Percentiles rank a stretch among this genome's conserved stretches.
Conservation (phyloP, 1,284 basidiomycete species). For the Ganoderma lucidum region DNA sequence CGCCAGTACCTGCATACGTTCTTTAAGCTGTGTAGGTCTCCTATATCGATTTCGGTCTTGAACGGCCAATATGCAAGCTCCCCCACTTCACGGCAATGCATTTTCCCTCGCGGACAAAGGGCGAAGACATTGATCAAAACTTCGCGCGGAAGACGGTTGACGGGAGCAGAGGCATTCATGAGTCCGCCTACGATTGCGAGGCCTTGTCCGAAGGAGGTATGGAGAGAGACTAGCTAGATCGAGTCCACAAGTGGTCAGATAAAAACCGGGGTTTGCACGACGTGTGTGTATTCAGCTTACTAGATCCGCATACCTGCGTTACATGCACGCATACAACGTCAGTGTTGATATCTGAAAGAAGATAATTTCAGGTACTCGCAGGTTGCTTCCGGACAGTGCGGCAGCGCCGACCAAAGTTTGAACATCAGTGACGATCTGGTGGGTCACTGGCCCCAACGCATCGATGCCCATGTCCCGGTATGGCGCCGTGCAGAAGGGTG, state of each 20-base stretch:
- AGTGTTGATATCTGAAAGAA: too few relatives aligned
- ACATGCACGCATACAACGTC: too few relatives aligned
- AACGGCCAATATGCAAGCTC: not conserved
- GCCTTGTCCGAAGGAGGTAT: not conserved
- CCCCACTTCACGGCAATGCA: not conserved
- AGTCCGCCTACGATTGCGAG: not conserved
- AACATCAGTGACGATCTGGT: not conserved
- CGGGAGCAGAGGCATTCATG: not conserved
- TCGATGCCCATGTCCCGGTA: not conserved
- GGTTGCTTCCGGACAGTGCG: too few relatives aligned
- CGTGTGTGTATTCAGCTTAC: too few relatives aligned
- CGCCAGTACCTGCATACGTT: constrained; percentile 5
- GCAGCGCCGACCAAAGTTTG: not conserved
- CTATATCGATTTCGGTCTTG: not conserved
- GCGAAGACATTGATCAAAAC: not conserved
- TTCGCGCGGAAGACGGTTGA: not conserved
- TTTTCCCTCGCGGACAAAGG: not conserved
- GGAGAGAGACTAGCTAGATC: not conserved
- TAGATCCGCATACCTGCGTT: too few relatives aligned
- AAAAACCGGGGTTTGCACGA: too few relatives aligned
- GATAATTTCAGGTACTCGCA: too few relatives aligned
- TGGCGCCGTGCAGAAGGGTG: not conserved
- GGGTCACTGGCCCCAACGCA: not conserved
- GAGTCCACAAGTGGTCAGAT: too few relatives aligned
- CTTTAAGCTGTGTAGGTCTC: not conserved